phyloP scores from a whole-genome alignment of 2,329 filamentous ascomycete genomes.

The Fusarium verrucosum region DNA sequence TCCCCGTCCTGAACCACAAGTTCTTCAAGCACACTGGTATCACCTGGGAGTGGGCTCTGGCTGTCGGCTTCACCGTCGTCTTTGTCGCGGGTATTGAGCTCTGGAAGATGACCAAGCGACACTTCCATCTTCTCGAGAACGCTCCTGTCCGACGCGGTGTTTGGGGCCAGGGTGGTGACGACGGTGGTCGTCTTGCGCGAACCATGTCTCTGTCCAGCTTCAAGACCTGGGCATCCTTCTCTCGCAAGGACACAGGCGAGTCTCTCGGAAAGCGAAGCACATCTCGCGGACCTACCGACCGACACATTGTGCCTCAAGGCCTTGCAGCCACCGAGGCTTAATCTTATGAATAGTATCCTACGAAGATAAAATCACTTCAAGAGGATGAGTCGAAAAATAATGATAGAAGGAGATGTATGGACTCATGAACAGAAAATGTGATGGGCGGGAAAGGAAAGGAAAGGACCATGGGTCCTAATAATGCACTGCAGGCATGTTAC shows the following conservation, averaged over 20 bases:
- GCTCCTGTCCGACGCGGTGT: slow-evolving; percentile 58
- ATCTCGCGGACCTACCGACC: slow-evolving; percentile 34
- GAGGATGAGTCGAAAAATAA: slow-evolving; percentile 2
- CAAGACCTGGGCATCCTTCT: slow-evolving; percentile 57
- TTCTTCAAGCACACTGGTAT: slow-evolving; percentile 79
- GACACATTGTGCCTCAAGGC: slow-evolving; percentile 42
- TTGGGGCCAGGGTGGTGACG: slow-evolving; percentile 64
- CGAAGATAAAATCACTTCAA: background rate
- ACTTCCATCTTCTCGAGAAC: slow-evolving; percentile 62
- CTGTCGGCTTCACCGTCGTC: slow-evolving; percentile 69
- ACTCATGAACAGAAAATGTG: slow-evolving; percentile 4
- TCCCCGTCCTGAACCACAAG: slow-evolving; percentile 72
- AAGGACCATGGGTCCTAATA: slow-evolving; percentile 7
- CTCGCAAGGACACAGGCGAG: slow-evolving; percentile 54
- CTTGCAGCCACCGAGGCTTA: slow-evolving; percentile 41
- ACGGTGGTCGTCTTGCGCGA: slow-evolving; percentile 57
- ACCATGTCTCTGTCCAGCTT: slow-evolving; percentile 64
- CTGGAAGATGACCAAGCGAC: slow-evolving; percentile 76
- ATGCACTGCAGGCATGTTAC: slow-evolving; percentile 5
- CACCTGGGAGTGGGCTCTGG: slow-evolving; percentile 78
- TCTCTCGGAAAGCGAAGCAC: slow-evolving; percentile 45
- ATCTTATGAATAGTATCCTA: slow-evolving; percentile 13
- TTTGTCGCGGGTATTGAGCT: slow-evolving; percentile 74
- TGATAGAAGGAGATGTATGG: background rate
- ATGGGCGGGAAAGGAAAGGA: background rate